Percentiles rank a stretch among this genome's conserved stretches.
Evolutionary conservation across 1,139 yeast species (phyloP).

Genomic region (Geotrichum klebahnii): DNA sequence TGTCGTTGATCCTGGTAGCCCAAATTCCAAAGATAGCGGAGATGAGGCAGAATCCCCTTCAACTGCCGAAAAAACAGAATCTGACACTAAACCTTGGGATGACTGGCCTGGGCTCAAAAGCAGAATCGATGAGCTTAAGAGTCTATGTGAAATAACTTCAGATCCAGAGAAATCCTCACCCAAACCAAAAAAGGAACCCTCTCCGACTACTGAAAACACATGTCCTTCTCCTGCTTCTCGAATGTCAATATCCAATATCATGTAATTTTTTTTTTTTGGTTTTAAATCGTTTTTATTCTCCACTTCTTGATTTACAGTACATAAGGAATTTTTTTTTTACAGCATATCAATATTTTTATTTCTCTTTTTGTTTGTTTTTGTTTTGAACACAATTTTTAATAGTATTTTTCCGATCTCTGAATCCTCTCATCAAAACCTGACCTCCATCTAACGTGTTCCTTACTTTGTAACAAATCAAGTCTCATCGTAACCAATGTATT

Average conservation of each 20-base stretch:
- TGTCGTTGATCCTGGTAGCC: constrained; percentile 14
- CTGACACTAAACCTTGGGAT: neutral
- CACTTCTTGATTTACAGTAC: neutral
- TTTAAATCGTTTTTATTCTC: neutral
- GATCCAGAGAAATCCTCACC: neutral
- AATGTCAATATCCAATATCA: constrained; percentile 8
- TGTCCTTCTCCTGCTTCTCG: neutral
- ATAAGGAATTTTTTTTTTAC: constrained; percentile 1
- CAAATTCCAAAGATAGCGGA: constrained; percentile 3
- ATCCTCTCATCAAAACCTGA: too few relatives aligned
- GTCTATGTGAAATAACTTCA: neutral
- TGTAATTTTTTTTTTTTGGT: neutral
- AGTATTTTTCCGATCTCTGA: too few relatives aligned
- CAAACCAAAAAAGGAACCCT: neutral
- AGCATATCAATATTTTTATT: too few relatives aligned
- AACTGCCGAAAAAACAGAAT: neutral
- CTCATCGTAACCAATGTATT: too few relatives aligned
- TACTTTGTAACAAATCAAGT: too few relatives aligned
- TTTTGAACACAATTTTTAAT: too few relatives aligned
- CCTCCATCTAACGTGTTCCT: too few relatives aligned
- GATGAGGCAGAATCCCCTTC: constrained; percentile 1
- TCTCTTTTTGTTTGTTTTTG: too few relatives aligned
- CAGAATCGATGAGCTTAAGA: neutral
- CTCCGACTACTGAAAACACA: neutral
- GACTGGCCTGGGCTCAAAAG: neutral